Evolutionary conservation across 164 flowering plant genomes (phyloP).

Genomic region (Magnolia kwangsiensis): DNA sequence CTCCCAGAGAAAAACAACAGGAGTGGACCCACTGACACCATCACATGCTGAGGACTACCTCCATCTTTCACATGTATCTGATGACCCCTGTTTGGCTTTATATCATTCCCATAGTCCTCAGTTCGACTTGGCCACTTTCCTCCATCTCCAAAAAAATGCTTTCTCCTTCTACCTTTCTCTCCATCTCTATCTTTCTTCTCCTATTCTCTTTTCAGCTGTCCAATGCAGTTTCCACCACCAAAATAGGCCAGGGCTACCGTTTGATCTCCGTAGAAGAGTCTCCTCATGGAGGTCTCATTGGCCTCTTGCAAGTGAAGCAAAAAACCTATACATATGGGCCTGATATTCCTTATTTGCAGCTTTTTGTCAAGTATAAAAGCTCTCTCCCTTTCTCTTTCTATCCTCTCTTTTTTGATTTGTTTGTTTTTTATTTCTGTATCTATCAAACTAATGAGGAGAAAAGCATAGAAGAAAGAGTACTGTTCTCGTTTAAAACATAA

Average conservation of each 20-base stretch:
- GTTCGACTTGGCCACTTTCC: neutral
- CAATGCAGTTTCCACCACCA: slow-evolving; percentile 18
- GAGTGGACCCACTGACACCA: no score
- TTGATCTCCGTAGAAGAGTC: slow-evolving; percentile 65
- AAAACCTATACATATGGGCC: slow-evolving; percentile 71
- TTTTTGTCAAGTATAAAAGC: slow-evolving; percentile 73
- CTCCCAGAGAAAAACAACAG: no score
- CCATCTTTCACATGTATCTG: neutral
- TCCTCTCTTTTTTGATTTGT: neutral
- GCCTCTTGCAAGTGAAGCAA: slow-evolving; percentile 64
- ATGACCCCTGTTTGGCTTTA: neutral
- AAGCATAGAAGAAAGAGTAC: neutral
- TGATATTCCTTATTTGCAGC: slow-evolving; percentile 69
- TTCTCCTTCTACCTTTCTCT: neutral
- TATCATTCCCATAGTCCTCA: neutral
- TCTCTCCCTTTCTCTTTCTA: neutral
- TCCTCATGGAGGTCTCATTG: slow-evolving; percentile 74
- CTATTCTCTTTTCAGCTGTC: slow-evolving; percentile 18
- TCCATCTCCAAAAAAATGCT: neutral
- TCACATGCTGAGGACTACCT: neutral
- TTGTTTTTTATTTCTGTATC: neutral
- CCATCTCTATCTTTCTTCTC: slow-evolving; percentile 7
- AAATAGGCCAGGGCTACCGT: slow-evolving; percentile 78
- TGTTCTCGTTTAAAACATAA: neutral
- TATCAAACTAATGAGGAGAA: neutral